Evolutionary conservation across 495 filamentous ascomycete species (phyloP), one percentile per base, ranked within the genome.

Genomic region (Xylaria acuta): DNA sequence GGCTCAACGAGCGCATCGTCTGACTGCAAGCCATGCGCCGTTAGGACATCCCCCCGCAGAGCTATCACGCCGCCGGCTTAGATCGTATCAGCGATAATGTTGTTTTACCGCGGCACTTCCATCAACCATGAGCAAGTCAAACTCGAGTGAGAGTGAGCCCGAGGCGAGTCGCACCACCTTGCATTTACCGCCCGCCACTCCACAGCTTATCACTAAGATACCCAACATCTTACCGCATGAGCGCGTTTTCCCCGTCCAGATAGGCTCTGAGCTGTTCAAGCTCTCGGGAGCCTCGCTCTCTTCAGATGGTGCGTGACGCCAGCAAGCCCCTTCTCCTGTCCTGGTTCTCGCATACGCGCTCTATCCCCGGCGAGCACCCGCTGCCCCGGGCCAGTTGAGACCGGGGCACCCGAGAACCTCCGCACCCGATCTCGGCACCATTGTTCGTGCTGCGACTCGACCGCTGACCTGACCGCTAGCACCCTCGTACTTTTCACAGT

Each of bases 401-500:
- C 47, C 1, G 32, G 56, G 56, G 34, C 20, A 38, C 5, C 18
- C 22, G 34, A n/a, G 16, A 9, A 36, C 56, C 47, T 40, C 32
- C 43, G 4, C 62, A 4, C 27, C 36, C 63, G 11, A 25, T 38
- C 20, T 66, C 38, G 64, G n/a, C 6, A 16, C 30, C 53, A 0
- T n/a, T 62, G 18, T 64, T 20, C 56, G 34, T 70, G 5, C 34
- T 22, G 36, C 5, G 30, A 51, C 34, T 5, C 27, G 25, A 12
- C 54, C 63, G 72, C 80, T 79, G 62, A 77, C 74, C 18, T 34
- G 38, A 32, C 12, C 12, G 40, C 87, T 85, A 98, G 95, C 95
- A 82, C 95, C 95, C 76, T 98, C 96, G 72, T 99, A 98, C 81
- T 98, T 99, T 81, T 97, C 96, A 27, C 91, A 92, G 73, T 98